These are phyloP conservation scores for Xylaria hypoxylon DNA, from an alignment of 2,329 filamentous ascomycete species.

Conservation along the genomic window DNA sequence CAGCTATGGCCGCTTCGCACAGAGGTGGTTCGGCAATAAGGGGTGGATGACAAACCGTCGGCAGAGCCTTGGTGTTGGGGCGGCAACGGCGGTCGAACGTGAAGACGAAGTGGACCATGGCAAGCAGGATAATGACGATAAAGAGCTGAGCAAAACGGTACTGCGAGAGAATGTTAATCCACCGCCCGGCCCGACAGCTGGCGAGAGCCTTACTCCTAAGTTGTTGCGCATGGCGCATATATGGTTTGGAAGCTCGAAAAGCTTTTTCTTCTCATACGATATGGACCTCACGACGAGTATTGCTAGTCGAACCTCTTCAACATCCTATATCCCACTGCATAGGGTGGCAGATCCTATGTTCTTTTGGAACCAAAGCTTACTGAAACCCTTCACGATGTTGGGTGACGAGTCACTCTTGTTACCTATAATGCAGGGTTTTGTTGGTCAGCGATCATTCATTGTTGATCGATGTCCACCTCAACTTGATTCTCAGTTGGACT, in stretches of 20 bases:
- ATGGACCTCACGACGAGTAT: slow-evolving; percentile 84
- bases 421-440: slow-evolving; percentile 92
- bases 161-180: slow-evolving; percentile 46
- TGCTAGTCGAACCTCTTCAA: slow-evolving; percentile 56
- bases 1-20: slow-evolving; percentile 88
- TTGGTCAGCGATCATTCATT: slow-evolving; percentile 85
- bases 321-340: slow-evolving; percentile 71
- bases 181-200: slow-evolving; percentile 51
- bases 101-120: slow-evolving; percentile 42
- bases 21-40: slow-evolving; percentile 89
- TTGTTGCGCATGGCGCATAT: slow-evolving; percentile 85
- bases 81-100: slow-evolving; percentile 55
- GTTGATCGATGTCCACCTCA: slow-evolving; percentile 73
- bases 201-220: slow-evolving; percentile 78
- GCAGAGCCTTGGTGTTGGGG: slow-evolving; percentile 66
- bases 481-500: slow-evolving; percentile 56
- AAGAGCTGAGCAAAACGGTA: slow-evolving; percentile 48
- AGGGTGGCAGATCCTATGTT: slow-evolving; percentile 80
- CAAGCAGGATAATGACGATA: slow-evolving; percentile 41
- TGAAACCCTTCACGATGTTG: slow-evolving; percentile 78
- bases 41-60: slow-evolving; percentile 82
- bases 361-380: slow-evolving; percentile 90
- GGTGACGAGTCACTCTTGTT: slow-evolving; percentile 78
- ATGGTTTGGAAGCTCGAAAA: slow-evolving; percentile 82
- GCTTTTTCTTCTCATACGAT: slow-evolving; percentile 97